Evolutionary conservation across 139 green algal genomes (phyloP).

Genomic region (Auxenochlorella pyrenoidosa): DNA sequence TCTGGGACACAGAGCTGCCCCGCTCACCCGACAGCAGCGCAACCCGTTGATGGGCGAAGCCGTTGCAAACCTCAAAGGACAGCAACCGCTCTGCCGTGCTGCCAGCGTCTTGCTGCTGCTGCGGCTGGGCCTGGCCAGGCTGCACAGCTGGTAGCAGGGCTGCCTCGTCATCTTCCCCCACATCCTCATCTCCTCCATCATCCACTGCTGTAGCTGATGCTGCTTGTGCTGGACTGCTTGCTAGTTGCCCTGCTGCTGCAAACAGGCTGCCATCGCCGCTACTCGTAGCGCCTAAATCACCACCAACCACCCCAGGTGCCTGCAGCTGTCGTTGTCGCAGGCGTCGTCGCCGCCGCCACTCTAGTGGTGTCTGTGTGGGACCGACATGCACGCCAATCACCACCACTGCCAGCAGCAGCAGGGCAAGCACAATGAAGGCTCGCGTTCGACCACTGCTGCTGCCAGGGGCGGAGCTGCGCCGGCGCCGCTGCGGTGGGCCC

Average conservation of each 20-base stretch:
- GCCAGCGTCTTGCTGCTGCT: background rate
- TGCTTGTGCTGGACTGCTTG: background rate
- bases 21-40: conserved; percentile 41
- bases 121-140: background rate
- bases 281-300: no score
- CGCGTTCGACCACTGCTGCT: background rate
- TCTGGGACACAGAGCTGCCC: background rate
- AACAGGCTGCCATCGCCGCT: background rate
- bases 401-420: background rate
- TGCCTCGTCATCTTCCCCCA: no score
- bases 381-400: background rate
- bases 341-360: background rate
- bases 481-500: background rate
- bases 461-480: background rate
- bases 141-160: no score
- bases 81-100: background rate
- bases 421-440: background rate
- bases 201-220: background rate
- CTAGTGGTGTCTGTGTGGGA: background rate
- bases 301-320: background rate
- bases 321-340: background rate
- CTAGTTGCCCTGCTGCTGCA: background rate
- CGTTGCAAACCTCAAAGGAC: conserved; percentile 52
- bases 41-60: conserved; percentile 60
- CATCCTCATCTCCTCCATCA: no score